Base-by-base conservation (phyloP, 2,329 filamentous ascomycete species). In the Lasiodiplodia sp. region DNA sequence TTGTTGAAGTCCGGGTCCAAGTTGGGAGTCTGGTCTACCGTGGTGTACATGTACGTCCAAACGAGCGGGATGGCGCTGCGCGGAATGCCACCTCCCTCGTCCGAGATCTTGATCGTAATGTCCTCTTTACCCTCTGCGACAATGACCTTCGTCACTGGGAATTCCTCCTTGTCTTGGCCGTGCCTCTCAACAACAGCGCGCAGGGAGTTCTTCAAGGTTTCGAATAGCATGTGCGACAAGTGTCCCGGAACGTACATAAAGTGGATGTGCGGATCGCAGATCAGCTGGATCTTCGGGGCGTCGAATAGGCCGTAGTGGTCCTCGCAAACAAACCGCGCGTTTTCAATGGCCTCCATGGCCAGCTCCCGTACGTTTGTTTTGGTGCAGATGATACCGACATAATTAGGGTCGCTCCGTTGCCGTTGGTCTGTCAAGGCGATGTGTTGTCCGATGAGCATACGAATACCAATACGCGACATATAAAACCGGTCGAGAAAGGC, bases 1-100 rank as follows among this genome's bases (percentile, higher is more conserved):
- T 98, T 97, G 82, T 99, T 95, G 80, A 98, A 99, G 79, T 98
- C 95, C 0, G 96, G 96, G 77, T 99, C 96, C 71, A 99, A 84
- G 77, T 90, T 97, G 16, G 96, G 96, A 25, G 96, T 98, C 74
- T 94, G 90, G 80, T 98, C 96, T 72, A 99, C 96, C 2, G 96
- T 99, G 44, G 96, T 99, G 80, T 99, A 99, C 96, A 98, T 99
- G 80, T 99, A 99, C 14, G 96, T 99, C 96, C 96, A 99, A n/a
- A 98, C 96, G 16, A 99, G 86, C 5, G 96, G 96, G 71, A 99
- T 98, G 65, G 93, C 89, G 75, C 92, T 96, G 75, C 96, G 86
- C 0, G 96, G 94, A 66, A 99, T 98, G 71, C 96, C 96, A 71
- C 96, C 96, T 69, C 96, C 96, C 82, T 99, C 96, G 79, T 99